Evolutionary conservation across 2,329 filamentous ascomycete species (phyloP), one percentile per base, ranked within the genome.

Genomic region (Botrytis porri): DNA sequence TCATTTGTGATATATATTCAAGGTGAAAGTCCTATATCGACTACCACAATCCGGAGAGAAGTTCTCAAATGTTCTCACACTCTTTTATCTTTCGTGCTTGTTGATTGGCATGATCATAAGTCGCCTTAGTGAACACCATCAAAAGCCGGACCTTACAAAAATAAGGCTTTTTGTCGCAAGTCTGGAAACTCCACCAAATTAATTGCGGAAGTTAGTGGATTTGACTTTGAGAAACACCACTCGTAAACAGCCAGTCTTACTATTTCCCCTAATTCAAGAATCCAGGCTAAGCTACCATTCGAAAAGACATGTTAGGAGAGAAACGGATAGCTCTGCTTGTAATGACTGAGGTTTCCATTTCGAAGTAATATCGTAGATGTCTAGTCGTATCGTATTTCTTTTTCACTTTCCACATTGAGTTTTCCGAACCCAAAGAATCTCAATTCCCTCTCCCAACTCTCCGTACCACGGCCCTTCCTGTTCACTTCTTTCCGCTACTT

Each of bases 391-490:
- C n/a, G 29, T 1, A 48, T 6, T 32, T 32, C 18, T 18, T 18
- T 41, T 41, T 6, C 39, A 39, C 5, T 4, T 51, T 18, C 37
- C 22, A n/a, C 6, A 51, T 20, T 18, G 5, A 39, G 25, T 57
- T 22, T 57, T 69, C n/a, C 62, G 43, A 37, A 72, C 4, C 62
- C 70, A 72, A 60, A 48, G n/a, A 61, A 72, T 67, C 25, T 72
- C 70, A 48, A 69, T 67, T 7, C 39, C 70, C 25, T 72, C 62
- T 5, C 70, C 62, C 25, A 69, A 20, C 48, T 54, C 62, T 48
- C 70, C 85, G 81, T 91, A 92, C 78, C 92, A 92, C 7, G 90
- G 90, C 0, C 90, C 90, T 35, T 82, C 80, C 78, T 92, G 89
- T 74, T 82, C 77, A 10, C 77, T 76, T 37, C 78, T 79, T 8